Evolutionary conservation across 768 basidiomycete species (phyloP), one percentile per base, ranked within the genome.

Genomic region (Lentinus tigrinus): DNA sequence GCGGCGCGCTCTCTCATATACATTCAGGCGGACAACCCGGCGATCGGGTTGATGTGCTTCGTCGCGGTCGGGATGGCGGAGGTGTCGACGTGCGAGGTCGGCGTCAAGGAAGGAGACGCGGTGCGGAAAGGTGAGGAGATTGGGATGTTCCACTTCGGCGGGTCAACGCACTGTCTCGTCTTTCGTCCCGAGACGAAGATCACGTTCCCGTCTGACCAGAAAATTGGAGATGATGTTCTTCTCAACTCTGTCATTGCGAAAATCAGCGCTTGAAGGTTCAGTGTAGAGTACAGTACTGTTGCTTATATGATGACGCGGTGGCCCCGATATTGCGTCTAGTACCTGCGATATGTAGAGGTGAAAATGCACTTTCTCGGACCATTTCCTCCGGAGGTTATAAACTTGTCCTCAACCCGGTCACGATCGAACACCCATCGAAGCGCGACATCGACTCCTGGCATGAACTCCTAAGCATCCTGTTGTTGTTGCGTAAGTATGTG

Each of bases 61-160:
- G 71, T 87, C 5, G 81, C 70, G 0, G 76, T 87, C 11, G 85
- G 85, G 0, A 84, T 88, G 76, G 74, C 74, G 1, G 85, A 88
- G 67, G 77, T 87, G 1, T 87, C 83, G 37, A 85, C 83, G n/a
- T 82, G 80, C 58, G 77, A 80, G 60, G 65, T 78, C n/a, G 77
- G 70, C 1, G 84, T 85, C 23, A 70, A 69, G 65, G 73, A 67
- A 16, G 80, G 81, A 0, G 67, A 84, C 31, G 57, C 58, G 38
- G 67, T 87, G 17, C 71, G 69, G 53, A 80, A 79, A 59, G 85
- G 87, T 1, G 80, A 86, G 26, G 70, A 85, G 65, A 57, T 84
- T 0, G 87, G 86, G 58, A 78, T 74, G 77, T 83, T 87, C 78
- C 85, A 85, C 66, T 85, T 83, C 70, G 85, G 83, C 11, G 84